These are phyloP conservation scores for Debaryomycetaceae sp. DNA, from an alignment of 1,139 yeast species.

Conservation along the genomic window DNA sequence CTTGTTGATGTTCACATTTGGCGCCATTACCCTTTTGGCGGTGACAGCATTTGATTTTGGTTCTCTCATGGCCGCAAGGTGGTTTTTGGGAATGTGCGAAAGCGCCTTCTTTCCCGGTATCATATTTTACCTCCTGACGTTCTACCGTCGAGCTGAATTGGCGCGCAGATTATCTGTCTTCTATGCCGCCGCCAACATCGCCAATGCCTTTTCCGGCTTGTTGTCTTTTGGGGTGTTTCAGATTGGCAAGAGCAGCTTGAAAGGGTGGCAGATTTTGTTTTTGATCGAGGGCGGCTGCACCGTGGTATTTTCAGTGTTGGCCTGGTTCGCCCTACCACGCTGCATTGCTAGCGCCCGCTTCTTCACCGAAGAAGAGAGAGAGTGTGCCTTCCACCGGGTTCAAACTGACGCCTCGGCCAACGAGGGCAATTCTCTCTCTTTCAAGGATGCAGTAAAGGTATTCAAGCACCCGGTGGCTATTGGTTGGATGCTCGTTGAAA, in stretches of 20 bases:
- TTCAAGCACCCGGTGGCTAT: constrained; percentile 24
- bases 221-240: constrained; percentile 22
- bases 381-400: constrained; percentile 22
- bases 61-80: constrained; percentile 17
- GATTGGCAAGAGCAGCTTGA: constrained; percentile 15
- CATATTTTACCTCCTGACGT: constrained; percentile 18
- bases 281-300: constrained; percentile 20
- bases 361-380: constrained; percentile 22
- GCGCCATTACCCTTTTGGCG: constrained; percentile 15
- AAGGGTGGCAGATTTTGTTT: constrained; percentile 23
- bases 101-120: constrained; percentile 20
- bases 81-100: constrained; percentile 19
- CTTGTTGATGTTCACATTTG: constrained; percentile 18
- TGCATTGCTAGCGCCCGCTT: constrained; percentile 23
- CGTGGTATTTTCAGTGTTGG: constrained; percentile 17
- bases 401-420: constrained; percentile 24
- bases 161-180: constrained; percentile 17
- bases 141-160: constrained; percentile 19
- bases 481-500: constrained; percentile 33
- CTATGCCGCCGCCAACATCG: constrained; percentile 19
- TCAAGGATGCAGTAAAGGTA: constrained; percentile 24
- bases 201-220: constrained; percentile 20
- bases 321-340: constrained; percentile 18
- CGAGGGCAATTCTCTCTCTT: constrained; percentile 16
- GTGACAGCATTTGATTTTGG: constrained; percentile 17